These are phyloP conservation scores for Lepiota brunneoincarnata DNA, from an alignment of 768 basidiomycete genomes.

Conservation along the genomic window DNA sequence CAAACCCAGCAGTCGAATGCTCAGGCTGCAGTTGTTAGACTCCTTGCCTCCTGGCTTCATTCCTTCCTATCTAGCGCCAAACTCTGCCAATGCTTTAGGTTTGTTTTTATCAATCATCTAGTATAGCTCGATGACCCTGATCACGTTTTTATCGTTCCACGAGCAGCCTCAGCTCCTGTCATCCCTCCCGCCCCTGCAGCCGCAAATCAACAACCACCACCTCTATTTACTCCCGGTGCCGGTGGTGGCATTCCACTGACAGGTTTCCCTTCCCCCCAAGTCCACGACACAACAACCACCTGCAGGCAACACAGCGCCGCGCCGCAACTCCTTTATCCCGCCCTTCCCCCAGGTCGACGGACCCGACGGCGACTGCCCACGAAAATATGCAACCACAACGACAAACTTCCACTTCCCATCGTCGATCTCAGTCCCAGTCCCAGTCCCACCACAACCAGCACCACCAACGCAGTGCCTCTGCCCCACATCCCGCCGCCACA, in stretches of 20 bases:
- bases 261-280: slow-evolving; percentile 10
- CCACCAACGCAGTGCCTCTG: not conserved
- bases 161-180: slow-evolving; percentile 8
- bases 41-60: slow-evolving; percentile 23
- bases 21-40: slow-evolving; percentile 19
- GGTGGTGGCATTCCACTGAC: slow-evolving; percentile 10
- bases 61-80: slow-evolving; percentile 13
- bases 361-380: slow-evolving; percentile 20
- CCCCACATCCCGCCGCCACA: no score
- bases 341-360: slow-evolving; percentile 10
- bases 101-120: not conserved
- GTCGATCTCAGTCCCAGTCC: not conserved
- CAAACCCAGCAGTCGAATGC: not conserved
- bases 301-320: slow-evolving; percentile 13
- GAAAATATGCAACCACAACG: slow-evolving; percentile 16
- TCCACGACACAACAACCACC: not conserved
- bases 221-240: slow-evolving; percentile 13
- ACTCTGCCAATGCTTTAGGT: slow-evolving; percentile 15
- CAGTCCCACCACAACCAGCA: no score
- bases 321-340: slow-evolving; percentile 28
- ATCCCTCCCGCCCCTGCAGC: slow-evolving; percentile 8
- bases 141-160: slow-evolving; percentile 5
- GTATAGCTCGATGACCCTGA: not conserved
- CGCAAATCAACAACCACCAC: slow-evolving; percentile 13
- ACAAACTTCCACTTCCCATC: slow-evolving; percentile 9